phyloP scores from a whole-genome alignment of 2,329 filamentous ascomycete genomes.

The Lithohypha guttulata region DNA sequence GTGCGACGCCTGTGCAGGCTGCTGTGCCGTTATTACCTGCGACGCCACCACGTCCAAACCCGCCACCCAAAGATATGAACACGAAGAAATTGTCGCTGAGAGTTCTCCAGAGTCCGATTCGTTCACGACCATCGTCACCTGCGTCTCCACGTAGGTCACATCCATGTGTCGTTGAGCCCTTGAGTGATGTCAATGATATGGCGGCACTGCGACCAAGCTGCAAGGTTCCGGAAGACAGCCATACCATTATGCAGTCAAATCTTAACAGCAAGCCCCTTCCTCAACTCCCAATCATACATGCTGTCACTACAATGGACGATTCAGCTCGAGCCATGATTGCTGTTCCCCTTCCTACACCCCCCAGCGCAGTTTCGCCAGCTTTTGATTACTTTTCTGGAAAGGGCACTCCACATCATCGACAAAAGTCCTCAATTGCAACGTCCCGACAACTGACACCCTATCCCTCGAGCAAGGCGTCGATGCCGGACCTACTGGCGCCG shows the following conservation, averaged over 20 bases:
- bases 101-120: neutral
- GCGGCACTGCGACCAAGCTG: constrained; percentile 11
- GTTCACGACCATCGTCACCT: neutral
- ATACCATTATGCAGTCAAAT: constrained; percentile 7
- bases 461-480: constrained; percentile 1
- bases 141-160: neutral
- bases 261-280: constrained; percentile 16
- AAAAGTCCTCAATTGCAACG: constrained; percentile 2
- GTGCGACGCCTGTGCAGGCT: neutral
- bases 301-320: constrained; percentile 20
- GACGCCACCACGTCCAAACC: constrained; percentile 22
- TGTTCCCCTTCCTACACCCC: constrained; percentile 13
- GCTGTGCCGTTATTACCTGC: constrained; percentile 26
- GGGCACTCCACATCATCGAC: constrained; percentile 1
- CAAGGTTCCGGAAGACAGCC: constrained; percentile 5
- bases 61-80: constrained; percentile 15
- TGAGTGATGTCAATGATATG: constrained; percentile 6
- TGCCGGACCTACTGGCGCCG: constrained; percentile 5
- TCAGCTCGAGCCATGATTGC: constrained; percentile 16
- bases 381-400: neutral
- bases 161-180: neutral
- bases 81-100: neutral
- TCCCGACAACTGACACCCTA: neutral
- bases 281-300: constrained; percentile 17
- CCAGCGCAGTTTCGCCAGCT: neutral